Percentiles rank a stretch among this genome's conserved stretches.
Conservation (phyloP, 2,329 filamentous ascomycete species). For the Cercospora beticola region DNA sequence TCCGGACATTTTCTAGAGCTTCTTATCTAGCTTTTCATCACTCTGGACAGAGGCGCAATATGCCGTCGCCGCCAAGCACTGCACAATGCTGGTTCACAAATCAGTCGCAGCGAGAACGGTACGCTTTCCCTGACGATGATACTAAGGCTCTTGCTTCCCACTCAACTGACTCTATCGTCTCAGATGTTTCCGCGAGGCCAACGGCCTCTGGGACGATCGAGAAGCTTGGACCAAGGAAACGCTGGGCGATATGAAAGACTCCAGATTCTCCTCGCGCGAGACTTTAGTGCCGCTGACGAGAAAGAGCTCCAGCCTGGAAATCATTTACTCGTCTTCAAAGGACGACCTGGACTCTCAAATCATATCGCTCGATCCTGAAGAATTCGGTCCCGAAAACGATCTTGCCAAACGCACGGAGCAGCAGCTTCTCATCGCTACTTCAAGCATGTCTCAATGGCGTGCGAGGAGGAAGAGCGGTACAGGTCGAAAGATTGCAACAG, state of each 20-base stretch:
- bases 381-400: background rate
- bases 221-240: background rate
- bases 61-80: background rate
- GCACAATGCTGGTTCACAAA: background rate
- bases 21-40: background rate
- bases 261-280: background rate
- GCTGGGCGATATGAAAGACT: background rate
- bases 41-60: background rate
- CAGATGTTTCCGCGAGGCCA: background rate
- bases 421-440: background rate
- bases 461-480: background rate
- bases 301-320: background rate
- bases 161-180: background rate
- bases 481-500: slow-evolving; percentile 8
- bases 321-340: background rate
- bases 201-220: background rate
- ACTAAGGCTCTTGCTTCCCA: background rate
- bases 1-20: background rate
- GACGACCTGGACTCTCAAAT: background rate
- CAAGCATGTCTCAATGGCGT: background rate
- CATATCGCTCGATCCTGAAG: background rate
- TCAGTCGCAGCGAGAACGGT: background rate
- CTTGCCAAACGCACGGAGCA: background rate
- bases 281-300: background rate
- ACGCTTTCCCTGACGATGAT: background rate